These are phyloP conservation scores for Closterium sp. DNA, from an alignment of 139 green algal genomes.

Conservation along the genomic window DNA sequence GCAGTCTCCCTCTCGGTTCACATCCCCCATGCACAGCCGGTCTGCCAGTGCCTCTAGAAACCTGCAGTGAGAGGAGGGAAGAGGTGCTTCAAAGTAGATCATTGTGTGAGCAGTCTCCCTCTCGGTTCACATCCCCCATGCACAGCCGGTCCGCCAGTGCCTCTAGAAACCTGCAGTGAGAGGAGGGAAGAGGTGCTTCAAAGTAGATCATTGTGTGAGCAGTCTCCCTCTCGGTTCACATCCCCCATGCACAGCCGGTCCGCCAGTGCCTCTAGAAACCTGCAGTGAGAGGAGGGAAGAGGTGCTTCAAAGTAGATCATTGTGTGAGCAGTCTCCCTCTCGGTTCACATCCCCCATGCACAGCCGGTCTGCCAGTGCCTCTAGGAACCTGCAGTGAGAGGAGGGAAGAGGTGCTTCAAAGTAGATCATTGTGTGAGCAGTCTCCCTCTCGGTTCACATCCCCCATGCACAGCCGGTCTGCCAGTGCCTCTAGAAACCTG, in stretches of 20 bases:
- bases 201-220: background rate
- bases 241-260: conserved; percentile 76
- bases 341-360: conserved; percentile 80
- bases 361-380: conserved; percentile 64
- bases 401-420: too few relatives aligned
- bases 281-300: background rate
- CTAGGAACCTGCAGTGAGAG: conserved; percentile 31
- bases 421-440: background rate
- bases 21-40: conserved; percentile 72
- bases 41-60: conserved; percentile 63
- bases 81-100: too few relatives aligned
- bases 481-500: conserved; percentile 58
- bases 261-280: conserved; percentile 59
- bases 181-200: background rate
- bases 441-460: conserved; percentile 80
- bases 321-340: conserved; percentile 61
- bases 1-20: conserved; percentile 74
- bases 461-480: conserved; percentile 70
- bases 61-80: background rate
- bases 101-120: conserved; percentile 56
- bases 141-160: conserved; percentile 72
- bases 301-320: too few relatives aligned
- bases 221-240: conserved; percentile 73
- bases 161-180: conserved; percentile 39
- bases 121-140: conserved; percentile 76